These are phyloP conservation scores for Fusarium xylarioides DNA, from an alignment of 2,329 filamentous ascomycete genomes.

Conservation along the genomic window DNA sequence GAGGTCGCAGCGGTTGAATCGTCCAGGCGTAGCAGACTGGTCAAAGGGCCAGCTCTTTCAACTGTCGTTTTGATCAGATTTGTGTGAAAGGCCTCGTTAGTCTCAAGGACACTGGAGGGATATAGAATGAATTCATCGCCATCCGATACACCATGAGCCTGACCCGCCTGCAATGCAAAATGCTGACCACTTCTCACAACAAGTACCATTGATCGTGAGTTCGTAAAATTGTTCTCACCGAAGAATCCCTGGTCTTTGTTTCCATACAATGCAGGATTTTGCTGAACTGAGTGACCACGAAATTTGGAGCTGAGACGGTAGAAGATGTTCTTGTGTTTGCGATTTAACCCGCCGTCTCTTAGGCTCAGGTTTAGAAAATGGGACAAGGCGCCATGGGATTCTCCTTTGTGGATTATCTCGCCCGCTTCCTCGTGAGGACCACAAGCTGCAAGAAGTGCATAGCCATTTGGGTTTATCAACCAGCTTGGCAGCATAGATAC, in stretches of 20 bases:
- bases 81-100: neutral
- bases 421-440: constrained; percentile 7
- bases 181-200: neutral
- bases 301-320: neutral
- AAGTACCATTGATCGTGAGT: neutral
- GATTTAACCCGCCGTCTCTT: neutral
- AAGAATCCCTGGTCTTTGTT: constrained; percentile 29
- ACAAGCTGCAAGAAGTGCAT: constrained; percentile 16
- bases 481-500: constrained; percentile 5
- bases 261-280: constrained; percentile 10
- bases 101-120: neutral
- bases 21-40: neutral
- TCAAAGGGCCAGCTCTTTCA: neutral
- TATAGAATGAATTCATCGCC: constrained; percentile 12
- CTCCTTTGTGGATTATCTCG: neutral
- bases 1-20: neutral
- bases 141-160: constrained; percentile 7
- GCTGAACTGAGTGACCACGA: neutral
- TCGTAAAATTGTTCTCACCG: neutral
- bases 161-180: neutral
- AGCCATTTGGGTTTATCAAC: constrained; percentile 12
- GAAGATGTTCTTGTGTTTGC: constrained; percentile 1
- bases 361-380: neutral
- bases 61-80: neutral
- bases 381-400: neutral